A percentile compares a stretch with the other conserved stretches of the same genome.
Conservation (phyloP, 1,139 yeast species). For the Kodamaea plutei region DNA sequence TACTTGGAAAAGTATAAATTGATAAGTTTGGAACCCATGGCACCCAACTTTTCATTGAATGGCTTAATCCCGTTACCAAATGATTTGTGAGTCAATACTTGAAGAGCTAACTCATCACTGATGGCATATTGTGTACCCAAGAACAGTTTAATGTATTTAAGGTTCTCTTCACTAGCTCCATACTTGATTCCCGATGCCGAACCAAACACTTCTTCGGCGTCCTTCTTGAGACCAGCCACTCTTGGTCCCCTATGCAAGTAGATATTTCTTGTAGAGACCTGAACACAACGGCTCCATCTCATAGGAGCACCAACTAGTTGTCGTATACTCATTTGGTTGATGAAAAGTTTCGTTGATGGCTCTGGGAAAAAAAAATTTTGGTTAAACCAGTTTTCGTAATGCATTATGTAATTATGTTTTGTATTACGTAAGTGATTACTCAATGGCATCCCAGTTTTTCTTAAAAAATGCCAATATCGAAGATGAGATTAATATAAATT, state of each 20-base stretch:
- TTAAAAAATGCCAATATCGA: too few relatives aligned
- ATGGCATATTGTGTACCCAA: slow-evolving; percentile 40
- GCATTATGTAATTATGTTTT: too few relatives aligned
- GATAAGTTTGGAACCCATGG: slow-evolving; percentile 72
- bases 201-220: slow-evolving; percentile 61
- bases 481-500: too few relatives aligned
- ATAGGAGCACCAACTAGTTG: slow-evolving; percentile 9
- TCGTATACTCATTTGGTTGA: slow-evolving; percentile 9
- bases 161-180: slow-evolving; percentile 48
- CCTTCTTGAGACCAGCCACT: slow-evolving; percentile 71
- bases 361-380: slow-evolving; percentile 1
- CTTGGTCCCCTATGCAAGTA: slow-evolving; percentile 55
- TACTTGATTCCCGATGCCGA: slow-evolving; percentile 59
- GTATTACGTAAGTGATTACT: too few relatives aligned
- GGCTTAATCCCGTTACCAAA: slow-evolving; percentile 90
- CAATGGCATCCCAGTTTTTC: too few relatives aligned
- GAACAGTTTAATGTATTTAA: slow-evolving; percentile 45
- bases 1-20: slow-evolving; percentile 55
- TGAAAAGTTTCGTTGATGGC: slow-evolving; percentile 6
- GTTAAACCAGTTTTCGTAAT: too few relatives aligned
- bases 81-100: slow-evolving; percentile 86
- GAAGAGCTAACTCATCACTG: slow-evolving; percentile 59
- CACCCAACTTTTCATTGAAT: slow-evolving; percentile 77
- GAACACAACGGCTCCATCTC: slow-evolving; percentile 4
- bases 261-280: slow-evolving; percentile 12